Percentiles rank a stretch among this genome's conserved stretches.
Conservation (phyloP, 164 flowering plant species). For the Annona cherimola region DNA sequence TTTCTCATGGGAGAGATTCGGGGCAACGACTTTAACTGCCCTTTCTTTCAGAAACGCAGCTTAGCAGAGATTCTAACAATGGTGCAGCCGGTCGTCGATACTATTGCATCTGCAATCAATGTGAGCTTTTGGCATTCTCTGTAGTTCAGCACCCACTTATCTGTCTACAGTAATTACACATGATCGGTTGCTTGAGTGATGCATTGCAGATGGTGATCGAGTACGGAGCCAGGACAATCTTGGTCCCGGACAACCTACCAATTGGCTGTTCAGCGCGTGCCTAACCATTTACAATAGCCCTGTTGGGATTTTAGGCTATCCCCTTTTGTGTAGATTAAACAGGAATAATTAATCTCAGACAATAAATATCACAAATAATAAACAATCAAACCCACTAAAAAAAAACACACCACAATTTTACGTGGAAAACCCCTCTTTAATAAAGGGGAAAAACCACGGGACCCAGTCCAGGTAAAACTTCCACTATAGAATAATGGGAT, state of each 20-base stretch:
- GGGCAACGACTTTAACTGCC: constrained; percentile 30
- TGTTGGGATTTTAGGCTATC: no score
- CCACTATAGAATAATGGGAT: no score
- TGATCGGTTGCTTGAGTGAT: not conserved
- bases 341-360: no score
- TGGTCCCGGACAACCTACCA: constrained; percentile 53
- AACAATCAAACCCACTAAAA: no score
- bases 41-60: constrained; percentile 14
- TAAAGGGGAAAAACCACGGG: no score
- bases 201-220: constrained; percentile 35
- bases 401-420: no score
- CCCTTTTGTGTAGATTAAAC: no score
- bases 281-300: constrained; percentile 31
- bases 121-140: constrained; percentile 14
- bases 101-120: constrained; percentile 15
- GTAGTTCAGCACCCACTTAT: no score
- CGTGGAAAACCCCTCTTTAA: no score
- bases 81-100: constrained; percentile 19
- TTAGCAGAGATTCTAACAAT: constrained; percentile 11
- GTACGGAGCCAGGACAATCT: constrained; percentile 45
- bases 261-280: constrained; percentile 45
- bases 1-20: constrained; percentile 42
- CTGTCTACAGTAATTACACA: no score
- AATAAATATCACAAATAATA: no score
- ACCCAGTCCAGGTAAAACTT: no score